Base-by-base conservation (phyloP, 2,329 filamentous ascomycete species). In the Coleophoma cylindrospora region DNA sequence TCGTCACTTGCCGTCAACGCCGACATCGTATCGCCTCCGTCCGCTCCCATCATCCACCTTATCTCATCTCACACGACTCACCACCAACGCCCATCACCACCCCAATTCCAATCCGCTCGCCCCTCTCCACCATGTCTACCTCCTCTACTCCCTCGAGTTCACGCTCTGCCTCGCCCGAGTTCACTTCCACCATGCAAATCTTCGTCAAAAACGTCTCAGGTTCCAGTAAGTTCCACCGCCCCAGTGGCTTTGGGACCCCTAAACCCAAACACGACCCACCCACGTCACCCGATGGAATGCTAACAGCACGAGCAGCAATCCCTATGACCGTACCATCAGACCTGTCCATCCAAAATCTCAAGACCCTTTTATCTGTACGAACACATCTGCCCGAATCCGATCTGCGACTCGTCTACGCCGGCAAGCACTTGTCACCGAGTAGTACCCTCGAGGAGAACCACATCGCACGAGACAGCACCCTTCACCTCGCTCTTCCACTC, bases 191-290 rank as follows among this genome's bases (percentile, higher is more conserved):
- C 37, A 80, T 81, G 69, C 77, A 80, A 63, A 79, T 83, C 66
- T 82, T 83, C 67, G 74, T 83, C 66, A 81, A 80, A 69, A 76
- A 75, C 61, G 68, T 80, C 45, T 71, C 75, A 34, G 79, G 79
- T 57, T 72, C 75, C 65, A 82, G 80, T 83, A 70, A 66, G 77
- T 68, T 37, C 37, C 36, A 48, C 43, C 45, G 19, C 36, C 34
- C 22, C 21, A 14, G 37, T 22, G 45, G 40, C 33, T 22, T 47
- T 57, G 47, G n/a, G 33, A 14, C 2, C 34, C 6, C 51, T 46
- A 40, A 34, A 43, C 48, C 46, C 50, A 52, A 54, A 48, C 53
- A 64, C 65, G 53, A 64, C 54, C 10, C 22, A 13, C 13, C 44
- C 22, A 22, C 43, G 27, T 27, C 27, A 27, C 27, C 6, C 27